Conservation (phyloP, 805 yeast genomes). For the Torulaspora quercuum region DNA sequence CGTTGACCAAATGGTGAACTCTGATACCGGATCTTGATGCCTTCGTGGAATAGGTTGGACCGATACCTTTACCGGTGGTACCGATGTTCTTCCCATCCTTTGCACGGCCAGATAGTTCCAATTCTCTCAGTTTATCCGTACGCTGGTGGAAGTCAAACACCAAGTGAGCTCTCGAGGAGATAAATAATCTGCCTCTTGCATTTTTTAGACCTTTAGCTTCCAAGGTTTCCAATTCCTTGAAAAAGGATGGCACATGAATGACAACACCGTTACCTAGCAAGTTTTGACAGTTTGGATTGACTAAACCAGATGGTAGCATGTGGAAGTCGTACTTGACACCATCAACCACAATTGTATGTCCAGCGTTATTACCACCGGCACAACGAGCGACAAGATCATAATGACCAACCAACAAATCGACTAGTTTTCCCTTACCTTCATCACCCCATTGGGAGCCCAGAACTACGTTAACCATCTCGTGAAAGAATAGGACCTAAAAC, state of each 20-base stretch:
- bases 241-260: slow-evolving; percentile 89
- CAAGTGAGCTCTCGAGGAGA: slow-evolving; percentile 91
- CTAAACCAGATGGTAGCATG: slow-evolving; percentile 97
- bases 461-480: slow-evolving; percentile 61
- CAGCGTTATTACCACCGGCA: slow-evolving; percentile 99
- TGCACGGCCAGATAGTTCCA: slow-evolving; percentile 61
- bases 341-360: slow-evolving; percentile 94
- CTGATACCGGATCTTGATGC: slow-evolving; percentile 95
- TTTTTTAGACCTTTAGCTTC: slow-evolving; percentile 71
- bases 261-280: slow-evolving; percentile 96
- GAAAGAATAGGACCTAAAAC: neutral
- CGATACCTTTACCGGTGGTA: slow-evolving; percentile 98
- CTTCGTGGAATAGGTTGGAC: slow-evolving; percentile 96
- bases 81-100: slow-evolving; percentile 79
- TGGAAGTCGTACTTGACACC: slow-evolving; percentile 93
- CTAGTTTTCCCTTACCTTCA: slow-evolving; percentile 98
- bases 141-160: slow-evolving; percentile 98
- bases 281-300: slow-evolving; percentile 86
- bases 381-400: slow-evolving; percentile 97
- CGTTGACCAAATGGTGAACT: slow-evolving; percentile 90
- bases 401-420: slow-evolving; percentile 89
- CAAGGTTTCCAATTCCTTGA: slow-evolving; percentile 76
- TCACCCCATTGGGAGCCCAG: slow-evolving; percentile 99
- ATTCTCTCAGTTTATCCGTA: slow-evolving; percentile 92
- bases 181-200: slow-evolving; percentile 65